phyloP scores from a whole-genome alignment of 106 monocot species.

The Xerophyta viscosa region DNA sequence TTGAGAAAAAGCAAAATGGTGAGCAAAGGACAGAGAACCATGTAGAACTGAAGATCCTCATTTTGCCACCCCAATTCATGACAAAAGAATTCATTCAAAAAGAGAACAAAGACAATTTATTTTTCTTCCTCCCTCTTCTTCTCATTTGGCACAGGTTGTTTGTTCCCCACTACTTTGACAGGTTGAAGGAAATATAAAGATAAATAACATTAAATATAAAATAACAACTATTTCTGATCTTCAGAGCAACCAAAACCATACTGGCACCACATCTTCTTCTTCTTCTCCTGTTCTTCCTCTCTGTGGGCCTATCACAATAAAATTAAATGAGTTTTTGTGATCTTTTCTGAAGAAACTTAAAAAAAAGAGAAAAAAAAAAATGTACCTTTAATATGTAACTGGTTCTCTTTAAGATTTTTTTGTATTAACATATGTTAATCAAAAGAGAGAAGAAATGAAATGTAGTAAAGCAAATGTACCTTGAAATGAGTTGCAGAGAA shows the following conservation, averaged over 20 bases:
- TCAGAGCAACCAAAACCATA: not conserved
- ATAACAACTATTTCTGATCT: not conserved
- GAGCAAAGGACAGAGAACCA: too few relatives aligned
- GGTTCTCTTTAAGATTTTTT: too few relatives aligned
- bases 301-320: not conserved
- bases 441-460: too few relatives aligned
- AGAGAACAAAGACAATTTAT: not conserved
- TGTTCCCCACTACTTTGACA: conserved; percentile 12
- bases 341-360: not conserved
- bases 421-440: too few relatives aligned
- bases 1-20: too few relatives aligned
- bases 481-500: conserved; percentile 80
- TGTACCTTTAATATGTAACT: too few relatives aligned
- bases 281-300: not conserved
- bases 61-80: too few relatives aligned
- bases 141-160: not conserved
- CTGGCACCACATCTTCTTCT: not conserved
- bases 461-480: conserved; percentile 19
- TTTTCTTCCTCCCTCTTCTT: too few relatives aligned
- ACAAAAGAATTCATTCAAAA: not conserved
- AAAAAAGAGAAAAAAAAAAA: not conserved
- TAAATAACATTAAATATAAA: not conserved
- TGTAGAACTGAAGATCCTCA: too few relatives aligned
- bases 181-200: not conserved
- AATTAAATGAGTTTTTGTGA: not conserved